Evolutionary conservation across 495 filamentous ascomycete species (phyloP).

Genomic region (Penicillium steckii): DNA sequence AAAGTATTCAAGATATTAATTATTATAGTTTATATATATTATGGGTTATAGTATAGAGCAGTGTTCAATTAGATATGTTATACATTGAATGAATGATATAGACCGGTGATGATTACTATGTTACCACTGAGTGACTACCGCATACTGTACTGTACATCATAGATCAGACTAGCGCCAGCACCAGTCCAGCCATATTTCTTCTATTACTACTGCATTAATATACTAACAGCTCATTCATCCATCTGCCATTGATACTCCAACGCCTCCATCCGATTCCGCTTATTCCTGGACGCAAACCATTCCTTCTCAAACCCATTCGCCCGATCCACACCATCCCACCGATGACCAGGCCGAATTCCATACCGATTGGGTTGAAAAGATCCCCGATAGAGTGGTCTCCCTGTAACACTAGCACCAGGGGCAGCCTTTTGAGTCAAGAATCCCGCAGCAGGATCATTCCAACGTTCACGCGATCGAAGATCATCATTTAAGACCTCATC

Average conservation of each 20-base stretch:
- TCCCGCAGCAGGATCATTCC: conserved; percentile 90
- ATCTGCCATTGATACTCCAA: conserved; percentile 95
- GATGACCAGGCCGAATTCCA: conserved; percentile 85
- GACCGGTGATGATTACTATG: too few species aligned
- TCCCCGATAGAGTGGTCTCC: conserved; percentile 77
- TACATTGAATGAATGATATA: too few species aligned
- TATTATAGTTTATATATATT: too few species aligned
- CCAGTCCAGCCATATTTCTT: not conserved
- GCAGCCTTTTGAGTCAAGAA: conserved; percentile 62
- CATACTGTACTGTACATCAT: too few species aligned
- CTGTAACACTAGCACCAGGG: conserved; percentile 46
- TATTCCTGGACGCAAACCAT: conserved; percentile 84
- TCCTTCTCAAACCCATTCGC: conserved; percentile 93
- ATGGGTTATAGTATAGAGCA: too few species aligned
- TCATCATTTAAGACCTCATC: conserved; percentile 84
- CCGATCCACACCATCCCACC: conserved; percentile 97
- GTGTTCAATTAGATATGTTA: too few species aligned
- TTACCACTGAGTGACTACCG: too few species aligned
- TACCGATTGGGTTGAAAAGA: conserved; percentile 86
- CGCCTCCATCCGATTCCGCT: conserved; percentile 66
- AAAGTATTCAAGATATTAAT: too few species aligned
- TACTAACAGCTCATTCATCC: conserved; percentile 61
- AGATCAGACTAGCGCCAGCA: not conserved
- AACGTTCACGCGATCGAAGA: conserved; percentile 68
- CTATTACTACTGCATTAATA: not conserved